Base-by-base conservation (phyloP, 2,329 filamentous ascomycete species). In the Leptographium galeiforme region DNA sequence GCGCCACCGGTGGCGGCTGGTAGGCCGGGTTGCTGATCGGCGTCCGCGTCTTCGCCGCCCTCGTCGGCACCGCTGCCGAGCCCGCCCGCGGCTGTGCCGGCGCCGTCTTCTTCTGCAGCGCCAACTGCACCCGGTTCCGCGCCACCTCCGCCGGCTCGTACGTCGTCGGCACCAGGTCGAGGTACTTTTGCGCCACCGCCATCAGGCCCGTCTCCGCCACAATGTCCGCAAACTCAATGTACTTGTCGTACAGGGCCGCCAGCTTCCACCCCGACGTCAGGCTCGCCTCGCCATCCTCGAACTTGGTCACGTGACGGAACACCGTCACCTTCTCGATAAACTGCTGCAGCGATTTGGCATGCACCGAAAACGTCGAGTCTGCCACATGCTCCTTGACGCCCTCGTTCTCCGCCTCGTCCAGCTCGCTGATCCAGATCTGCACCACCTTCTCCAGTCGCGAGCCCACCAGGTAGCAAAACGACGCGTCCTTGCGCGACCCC, bases 291-390 rank as follows among this genome's bases (percentile, higher is more conserved):
- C 71, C 69, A 65, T 98, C 93, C 61, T 86, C 73, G 72, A 96
- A 98, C 63, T 91, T 89, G 57, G 89, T 90, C 45, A 96, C 90
- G 60, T 93, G 81, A 53, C 93, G 85, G 82, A 98, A 98, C 52
- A 98, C 81, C 0, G 90, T 95, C 48, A 98, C 93, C 75, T 98
- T 98, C 71, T 98, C 93, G 57, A 98, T 95, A 64, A 98, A 91
- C 59, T 87, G 84, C 68, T 97, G 93, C 45, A 98, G 73, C 48
- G 86, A 85, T 57, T 83, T 82, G 53, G 91, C 89, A 63, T 97
- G 93, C 50, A 97, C 82, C 0, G 91, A 95, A 70, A 96, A 98
- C 55, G 82, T 85, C 25, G 87, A 91, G 62, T 89, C 87, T 38
- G 80, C 80, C 30, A 76, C 76, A 19, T 78, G 75, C 57, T 84